Evolutionary conservation across 1,284 basidiomycete species (phyloP).

Genomic region (Cryptococcus sp.): DNA sequence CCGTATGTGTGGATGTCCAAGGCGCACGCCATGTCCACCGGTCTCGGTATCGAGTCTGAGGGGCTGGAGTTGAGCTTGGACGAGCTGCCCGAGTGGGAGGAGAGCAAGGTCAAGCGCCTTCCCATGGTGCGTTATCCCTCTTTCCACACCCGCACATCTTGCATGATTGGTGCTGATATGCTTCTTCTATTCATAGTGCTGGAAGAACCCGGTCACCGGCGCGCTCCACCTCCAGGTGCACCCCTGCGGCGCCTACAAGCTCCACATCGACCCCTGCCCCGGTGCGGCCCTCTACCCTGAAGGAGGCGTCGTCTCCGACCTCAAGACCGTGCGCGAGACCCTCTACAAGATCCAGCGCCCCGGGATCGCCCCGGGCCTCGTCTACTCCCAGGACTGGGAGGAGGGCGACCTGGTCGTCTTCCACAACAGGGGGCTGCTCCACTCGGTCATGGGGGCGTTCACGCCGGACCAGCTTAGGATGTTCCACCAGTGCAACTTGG

Average conservation of each 20-base stretch:
- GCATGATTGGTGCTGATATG: not conserved
- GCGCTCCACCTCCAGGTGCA: conserved; percentile 74
- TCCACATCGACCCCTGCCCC: conserved; percentile 63
- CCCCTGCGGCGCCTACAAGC: conserved; percentile 60
- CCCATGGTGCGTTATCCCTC: conserved; percentile 58
- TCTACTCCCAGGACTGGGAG: conserved; percentile 58
- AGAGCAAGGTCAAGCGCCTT: conserved; percentile 65
- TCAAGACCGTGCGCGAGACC: conserved; percentile 64
- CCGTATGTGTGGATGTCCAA: conserved; percentile 85
- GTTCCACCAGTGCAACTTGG: conserved; percentile 78
- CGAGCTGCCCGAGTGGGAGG: conserved; percentile 70
- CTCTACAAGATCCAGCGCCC: conserved; percentile 77
- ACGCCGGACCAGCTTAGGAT: conserved; percentile 64
- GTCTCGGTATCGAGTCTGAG: conserved; percentile 72
- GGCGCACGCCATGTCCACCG: conserved; percentile 66
- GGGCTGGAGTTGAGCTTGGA: conserved; percentile 63
- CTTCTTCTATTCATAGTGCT: conserved; percentile 53
- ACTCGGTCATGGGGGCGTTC: conserved; percentile 73
- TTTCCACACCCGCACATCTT: no score
- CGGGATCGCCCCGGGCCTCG: conserved; percentile 62
- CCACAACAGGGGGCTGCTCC: conserved; percentile 71
- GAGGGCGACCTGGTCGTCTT: conserved; percentile 64
- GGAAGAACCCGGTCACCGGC: conserved; percentile 79
- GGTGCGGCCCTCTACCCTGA: conserved; percentile 63
- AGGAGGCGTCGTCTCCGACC: conserved; percentile 65